Evolutionary conservation across 192 early-diverging fungal species (phyloP).

Genomic region (Pilobolus umbonatus): DNA sequence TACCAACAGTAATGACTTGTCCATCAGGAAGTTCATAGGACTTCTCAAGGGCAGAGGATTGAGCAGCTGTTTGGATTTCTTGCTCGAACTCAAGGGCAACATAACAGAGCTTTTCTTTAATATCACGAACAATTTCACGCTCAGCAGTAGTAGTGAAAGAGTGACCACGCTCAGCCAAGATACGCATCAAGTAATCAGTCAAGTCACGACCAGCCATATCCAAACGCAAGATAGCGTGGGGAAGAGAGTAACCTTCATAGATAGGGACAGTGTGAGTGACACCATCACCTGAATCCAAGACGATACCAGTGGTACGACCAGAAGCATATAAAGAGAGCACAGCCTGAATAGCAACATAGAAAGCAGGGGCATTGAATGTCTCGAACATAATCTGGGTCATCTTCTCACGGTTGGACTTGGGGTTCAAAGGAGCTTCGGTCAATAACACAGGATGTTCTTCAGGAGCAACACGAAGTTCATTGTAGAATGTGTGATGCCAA

Average conservation of each 20-base stretch:
- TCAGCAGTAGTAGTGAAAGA: conserved; percentile 93
- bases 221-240: conserved; percentile 94
- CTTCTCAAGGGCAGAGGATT: conserved; percentile 92
- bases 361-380: conserved; percentile 94
- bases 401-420: conserved; percentile 98
- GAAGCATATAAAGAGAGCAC: conserved; percentile 96
- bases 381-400: conserved; percentile 99
- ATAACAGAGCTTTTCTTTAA: conserved; percentile 99
- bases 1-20: conserved; percentile 96
- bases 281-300: conserved; percentile 98
- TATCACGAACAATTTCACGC: conserved; percentile 97
- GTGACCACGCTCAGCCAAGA: conserved; percentile 96
- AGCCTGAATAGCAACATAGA: conserved; percentile 97
- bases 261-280: conserved; percentile 97
- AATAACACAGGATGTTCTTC: conserved; percentile 98
- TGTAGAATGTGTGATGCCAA: conserved; percentile 98
- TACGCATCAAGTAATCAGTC: conserved; percentile 90
- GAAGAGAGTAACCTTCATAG: conserved; percentile 95
- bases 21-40: conserved; percentile 98
- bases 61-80: conserved; percentile 93
- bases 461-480: conserved; percentile 95
- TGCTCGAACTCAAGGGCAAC: conserved; percentile 97
- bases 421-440: conserved; percentile 96
- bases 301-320: conserved; percentile 97
- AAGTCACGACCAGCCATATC: conserved; percentile 97